Conservation (phyloP, 345 rosid species). For the Atalantia buxifolia region DNA sequence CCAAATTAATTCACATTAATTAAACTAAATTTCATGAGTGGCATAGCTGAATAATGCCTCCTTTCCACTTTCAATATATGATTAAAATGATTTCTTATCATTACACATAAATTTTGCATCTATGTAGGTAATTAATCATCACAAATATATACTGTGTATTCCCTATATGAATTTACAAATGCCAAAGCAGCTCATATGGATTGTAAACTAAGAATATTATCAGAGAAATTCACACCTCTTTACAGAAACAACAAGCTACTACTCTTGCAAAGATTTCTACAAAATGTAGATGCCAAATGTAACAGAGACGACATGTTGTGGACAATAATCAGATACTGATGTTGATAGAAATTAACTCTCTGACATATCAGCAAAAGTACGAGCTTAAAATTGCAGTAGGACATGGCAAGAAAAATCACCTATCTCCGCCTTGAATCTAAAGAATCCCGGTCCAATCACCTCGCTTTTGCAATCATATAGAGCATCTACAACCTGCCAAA, state of each 20-base stretch:
- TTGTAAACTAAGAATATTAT: neutral
- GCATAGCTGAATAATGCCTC: neutral
- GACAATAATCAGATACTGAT: neutral
- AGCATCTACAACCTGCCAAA: constrained; percentile 82
- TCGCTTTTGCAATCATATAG: constrained; percentile 97
- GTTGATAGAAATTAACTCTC: neutral
- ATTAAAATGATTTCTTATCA: neutral
- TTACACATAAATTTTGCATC: neutral
- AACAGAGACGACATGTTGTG: neutral
- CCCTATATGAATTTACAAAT: neutral
- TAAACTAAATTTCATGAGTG: neutral
- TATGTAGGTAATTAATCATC: neutral
- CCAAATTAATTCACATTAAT: neutral
- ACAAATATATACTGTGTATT: neutral
- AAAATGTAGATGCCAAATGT: neutral
- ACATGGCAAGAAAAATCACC: constrained; percentile 41
- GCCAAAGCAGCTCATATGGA: neutral
- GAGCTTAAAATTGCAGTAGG: neutral
- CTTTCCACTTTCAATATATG: neutral
- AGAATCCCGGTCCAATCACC: constrained; percentile 99
- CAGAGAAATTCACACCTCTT: neutral
- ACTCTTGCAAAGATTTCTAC: neutral
- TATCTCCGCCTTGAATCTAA: constrained; percentile 96
- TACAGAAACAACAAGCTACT: neutral
- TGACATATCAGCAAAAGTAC: neutral